Evolutionary conservation across 116 monocot genomes (phyloP), one percentile per base, ranked within the genome.

Genomic region (Thalassia testudinum): DNA sequence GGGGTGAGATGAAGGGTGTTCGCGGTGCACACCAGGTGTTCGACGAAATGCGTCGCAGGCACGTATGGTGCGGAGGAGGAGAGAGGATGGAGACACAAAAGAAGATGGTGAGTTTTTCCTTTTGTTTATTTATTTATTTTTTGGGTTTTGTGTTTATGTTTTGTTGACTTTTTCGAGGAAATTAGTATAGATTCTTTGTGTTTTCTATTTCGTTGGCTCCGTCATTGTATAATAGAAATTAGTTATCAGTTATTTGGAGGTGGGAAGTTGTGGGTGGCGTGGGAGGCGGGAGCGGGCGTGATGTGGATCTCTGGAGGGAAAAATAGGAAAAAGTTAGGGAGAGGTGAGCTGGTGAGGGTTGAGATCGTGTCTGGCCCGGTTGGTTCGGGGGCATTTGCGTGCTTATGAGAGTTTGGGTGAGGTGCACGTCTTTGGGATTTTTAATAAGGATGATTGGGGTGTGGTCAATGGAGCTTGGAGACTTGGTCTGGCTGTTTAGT

Each of bases 281-380:
- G 27, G 27, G 29, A 61, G 61, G 34, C 61, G 61, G 61, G 37
- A 15, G 61, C 61, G 49, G 61, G 49, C 48, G 50, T n/a, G 37
- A 50, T 50, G 27, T 50, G 34, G 50, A 21, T 38, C 61, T 61
- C 37, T 38, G 27, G 47, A 26, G n/a, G n/a, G n/a, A 59, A 45
- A 40, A 40, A 40, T 40, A 40, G 40, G 40, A 8, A 40, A 40
- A 40, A 40, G n/a, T n/a, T n/a, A n/a, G n/a, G n/a, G n/a, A n/a
- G n/a, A n/a, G n/a, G n/a, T n/a, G n/a, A n/a, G n/a, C n/a, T n/a
- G n/a, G n/a, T n/a, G n/a, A n/a, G n/a, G n/a, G n/a, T n/a, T n/a
- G n/a, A n/a, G n/a, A n/a, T n/a, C n/a, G n/a, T n/a, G n/a, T n/a
- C n/a, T n/a, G n/a, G n/a, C n/a, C n/a, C n/a, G n/a, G n/a, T n/a